Conservation (phyloP, 768 basidiomycete species). For the Lactarius vividus region DNA sequence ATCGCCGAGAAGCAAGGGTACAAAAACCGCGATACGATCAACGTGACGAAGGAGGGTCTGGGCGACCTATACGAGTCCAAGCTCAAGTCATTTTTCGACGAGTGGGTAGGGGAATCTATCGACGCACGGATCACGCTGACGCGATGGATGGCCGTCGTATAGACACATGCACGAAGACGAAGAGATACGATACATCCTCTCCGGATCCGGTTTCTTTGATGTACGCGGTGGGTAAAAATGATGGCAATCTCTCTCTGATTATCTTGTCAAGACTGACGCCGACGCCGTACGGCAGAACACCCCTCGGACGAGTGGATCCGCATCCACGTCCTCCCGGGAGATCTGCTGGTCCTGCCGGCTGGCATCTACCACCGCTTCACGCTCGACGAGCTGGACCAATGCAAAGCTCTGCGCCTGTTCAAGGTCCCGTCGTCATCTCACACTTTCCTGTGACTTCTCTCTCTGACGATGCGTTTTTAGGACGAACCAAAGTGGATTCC, state of each 20-base stretch:
- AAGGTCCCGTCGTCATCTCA: constrained; percentile 51
- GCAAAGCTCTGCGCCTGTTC: constrained; percentile 82
- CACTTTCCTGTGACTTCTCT: background rate
- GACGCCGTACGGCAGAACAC: constrained; percentile 55
- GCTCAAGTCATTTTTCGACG: constrained; percentile 79
- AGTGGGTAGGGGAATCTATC: constrained; percentile 42
- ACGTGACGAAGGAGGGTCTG: constrained; percentile 72
- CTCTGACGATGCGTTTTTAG: constrained; percentile 40
- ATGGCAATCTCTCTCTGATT: background rate
- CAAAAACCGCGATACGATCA: constrained; percentile 81
- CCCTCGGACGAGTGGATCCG: constrained; percentile 78
- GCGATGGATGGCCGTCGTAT: background rate
- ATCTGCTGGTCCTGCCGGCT: constrained; percentile 82
- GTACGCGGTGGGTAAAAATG: constrained; percentile 64
- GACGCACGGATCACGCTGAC: no score
- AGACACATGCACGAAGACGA: constrained; percentile 97
- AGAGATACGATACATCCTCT: constrained; percentile 86
- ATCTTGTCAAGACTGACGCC: background rate
- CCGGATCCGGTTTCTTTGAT: constrained; percentile 91
- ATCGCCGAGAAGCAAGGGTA: constrained; percentile 70
- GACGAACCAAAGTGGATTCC: constrained; percentile 93
- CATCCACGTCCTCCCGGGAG: constrained; percentile 69
- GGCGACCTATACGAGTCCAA: constrained; percentile 82
- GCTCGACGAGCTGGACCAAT: constrained; percentile 68
- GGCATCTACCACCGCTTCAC: constrained; percentile 97